phyloP scores from a whole-genome alignment of 2,329 filamentous ascomycete genomes.

The Incumbomyces lentus region DNA sequence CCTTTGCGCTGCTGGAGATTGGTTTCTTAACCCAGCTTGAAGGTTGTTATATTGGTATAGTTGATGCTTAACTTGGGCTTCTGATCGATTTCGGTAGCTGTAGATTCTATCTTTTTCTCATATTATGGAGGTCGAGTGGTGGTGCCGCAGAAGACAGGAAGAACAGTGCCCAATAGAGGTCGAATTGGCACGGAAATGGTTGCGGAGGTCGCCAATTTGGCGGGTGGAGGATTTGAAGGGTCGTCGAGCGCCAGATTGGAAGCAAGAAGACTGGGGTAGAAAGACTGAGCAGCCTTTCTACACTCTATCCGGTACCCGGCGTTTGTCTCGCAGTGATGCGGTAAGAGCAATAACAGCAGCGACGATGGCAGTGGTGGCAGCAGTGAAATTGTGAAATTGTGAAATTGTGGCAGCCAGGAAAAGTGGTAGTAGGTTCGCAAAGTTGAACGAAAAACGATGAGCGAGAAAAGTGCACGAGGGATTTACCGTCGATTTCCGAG shows the following conservation, averaged over 20 bases:
- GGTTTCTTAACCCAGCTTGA: constrained; percentile 4
- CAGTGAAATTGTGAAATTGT: not conserved
- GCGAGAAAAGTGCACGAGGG: no score
- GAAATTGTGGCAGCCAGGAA: not conserved
- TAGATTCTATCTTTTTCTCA: constrained; percentile 24
- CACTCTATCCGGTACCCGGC: not conserved
- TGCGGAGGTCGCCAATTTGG: constrained; percentile 89
- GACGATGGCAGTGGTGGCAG: not conserved
- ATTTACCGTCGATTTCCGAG: no score
- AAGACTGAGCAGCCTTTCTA: constrained; percentile 21
- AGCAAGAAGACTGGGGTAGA: constrained; percentile 16
- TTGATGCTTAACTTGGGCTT: no score
- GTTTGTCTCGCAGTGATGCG: not conserved
- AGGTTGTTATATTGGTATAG: not conserved
- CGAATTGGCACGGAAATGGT: constrained; percentile 61
- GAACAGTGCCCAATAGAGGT: constrained; percentile 84
- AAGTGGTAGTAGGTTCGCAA: not conserved
- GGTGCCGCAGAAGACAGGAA: constrained; percentile 92
- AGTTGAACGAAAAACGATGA: not conserved
- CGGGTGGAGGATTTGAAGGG: constrained; percentile 40
- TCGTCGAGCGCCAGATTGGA: constrained; percentile 31
- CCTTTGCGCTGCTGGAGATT: constrained; percentile 1
- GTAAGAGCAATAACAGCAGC: not conserved
- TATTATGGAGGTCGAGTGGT: constrained; percentile 98
- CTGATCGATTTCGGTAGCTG: no score